Conservation (phyloP, 169 alveolate species). For the Cardiosporidium cionae region DNA sequence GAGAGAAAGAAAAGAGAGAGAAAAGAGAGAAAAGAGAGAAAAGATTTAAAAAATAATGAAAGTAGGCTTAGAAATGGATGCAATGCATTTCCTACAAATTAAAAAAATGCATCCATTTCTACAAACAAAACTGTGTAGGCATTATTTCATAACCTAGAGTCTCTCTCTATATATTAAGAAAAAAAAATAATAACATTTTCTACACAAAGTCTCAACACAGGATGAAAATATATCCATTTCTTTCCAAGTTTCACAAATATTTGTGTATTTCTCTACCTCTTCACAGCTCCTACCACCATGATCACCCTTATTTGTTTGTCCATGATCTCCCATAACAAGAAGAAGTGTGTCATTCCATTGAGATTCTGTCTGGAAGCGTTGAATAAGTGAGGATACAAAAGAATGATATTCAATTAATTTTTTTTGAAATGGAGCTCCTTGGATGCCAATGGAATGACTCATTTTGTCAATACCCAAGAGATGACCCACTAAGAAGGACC, state of each 20-base stretch:
- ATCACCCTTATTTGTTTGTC: constrained; percentile 58
- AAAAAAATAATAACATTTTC: no score
- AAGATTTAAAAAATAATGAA: no score
- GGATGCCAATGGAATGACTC: constrained; percentile 43
- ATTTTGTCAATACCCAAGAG: constrained; percentile 62
- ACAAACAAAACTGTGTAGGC: no score
- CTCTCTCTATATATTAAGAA: no score
- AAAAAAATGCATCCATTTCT: no score
- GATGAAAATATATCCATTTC: no score
- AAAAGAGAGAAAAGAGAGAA: no score
- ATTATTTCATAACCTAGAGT: no score
- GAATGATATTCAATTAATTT: not conserved
- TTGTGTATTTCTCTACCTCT: constrained; percentile 30
- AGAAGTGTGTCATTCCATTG: constrained; percentile 28
- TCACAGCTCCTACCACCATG: constrained; percentile 56
- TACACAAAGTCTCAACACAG: no score
- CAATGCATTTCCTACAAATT: no score
- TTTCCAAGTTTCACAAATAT: not conserved
- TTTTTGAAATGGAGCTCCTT: constrained; percentile 8
- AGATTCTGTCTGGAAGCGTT: not conserved
- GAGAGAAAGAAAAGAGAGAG: no score
- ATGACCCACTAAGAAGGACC: constrained; percentile 46
- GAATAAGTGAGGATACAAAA: not conserved
- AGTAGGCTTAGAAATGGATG: no score
- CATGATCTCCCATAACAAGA: constrained; percentile 60